Percentiles rank a stretch among this genome's conserved stretches.
phyloP scores from a whole-genome alignment of 768 basidiomycete species.

The Rhodotorula kratochvilovae region DNA sequence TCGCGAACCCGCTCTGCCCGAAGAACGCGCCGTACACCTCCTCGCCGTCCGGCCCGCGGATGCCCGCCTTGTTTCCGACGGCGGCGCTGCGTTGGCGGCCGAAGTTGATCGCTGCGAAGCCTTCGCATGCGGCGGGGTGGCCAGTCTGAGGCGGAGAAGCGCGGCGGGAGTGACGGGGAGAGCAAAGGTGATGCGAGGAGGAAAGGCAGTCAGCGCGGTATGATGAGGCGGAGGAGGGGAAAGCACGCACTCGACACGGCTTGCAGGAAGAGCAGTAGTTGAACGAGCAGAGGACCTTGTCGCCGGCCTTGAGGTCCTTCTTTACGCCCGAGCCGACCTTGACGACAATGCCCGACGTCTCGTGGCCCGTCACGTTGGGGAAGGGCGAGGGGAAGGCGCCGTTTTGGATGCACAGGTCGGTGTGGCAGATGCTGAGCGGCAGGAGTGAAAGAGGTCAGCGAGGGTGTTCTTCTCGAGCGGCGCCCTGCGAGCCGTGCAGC shows the following conservation, averaged over 20 bases:
- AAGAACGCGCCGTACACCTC: conserved; percentile 37
- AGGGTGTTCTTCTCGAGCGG: no score
- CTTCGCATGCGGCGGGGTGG: conserved; percentile 6
- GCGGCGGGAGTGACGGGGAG: no score
- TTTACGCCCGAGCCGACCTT: conserved; percentile 11
- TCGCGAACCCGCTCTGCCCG: conserved; percentile 38
- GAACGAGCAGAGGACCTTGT: conserved; percentile 32
- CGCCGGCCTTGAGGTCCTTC: conserved; percentile 6
- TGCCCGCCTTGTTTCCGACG: background rate
- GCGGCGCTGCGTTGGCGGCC: conserved; percentile 8
- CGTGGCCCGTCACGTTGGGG: conserved; percentile 28
- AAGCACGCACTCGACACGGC: conserved; percentile 15
- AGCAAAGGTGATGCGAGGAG: no score
- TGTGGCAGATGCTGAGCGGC: conserved; percentile 27
- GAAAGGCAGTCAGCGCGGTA: no score
- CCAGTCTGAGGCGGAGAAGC: background rate
- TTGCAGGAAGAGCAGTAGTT: conserved; percentile 27
- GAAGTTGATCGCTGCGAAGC: conserved; percentile 31
- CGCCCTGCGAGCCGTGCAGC: no score
- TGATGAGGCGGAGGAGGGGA: no score
- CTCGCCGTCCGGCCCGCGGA: background rate
- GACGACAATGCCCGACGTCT: conserved; percentile 24
- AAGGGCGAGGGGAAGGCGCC: conserved; percentile 21
- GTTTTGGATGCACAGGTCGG: conserved; percentile 15
- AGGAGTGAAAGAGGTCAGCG: background rate